Evolutionary conservation across 2,329 filamentous ascomycete genomes (phyloP).

Genomic region (Phyllosticta citribraziliensis): DNA sequence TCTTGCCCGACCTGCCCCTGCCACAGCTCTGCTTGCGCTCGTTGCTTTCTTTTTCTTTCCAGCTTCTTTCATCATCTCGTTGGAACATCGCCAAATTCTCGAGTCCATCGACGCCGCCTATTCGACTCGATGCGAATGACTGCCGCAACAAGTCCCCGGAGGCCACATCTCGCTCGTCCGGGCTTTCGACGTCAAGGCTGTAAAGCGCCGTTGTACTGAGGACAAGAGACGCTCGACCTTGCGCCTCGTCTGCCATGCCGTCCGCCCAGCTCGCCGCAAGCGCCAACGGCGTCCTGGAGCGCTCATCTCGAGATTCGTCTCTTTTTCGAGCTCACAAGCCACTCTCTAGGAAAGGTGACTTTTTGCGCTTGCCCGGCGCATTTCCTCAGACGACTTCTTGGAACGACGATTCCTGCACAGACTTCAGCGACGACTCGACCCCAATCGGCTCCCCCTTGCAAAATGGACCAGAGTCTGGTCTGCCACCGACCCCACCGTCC

Average conservation of each 20-base stretch:
- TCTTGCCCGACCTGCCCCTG: background rate
- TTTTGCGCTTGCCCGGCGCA: conserved; percentile 17
- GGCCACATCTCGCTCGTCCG: background rate
- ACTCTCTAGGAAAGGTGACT: conserved; percentile 20
- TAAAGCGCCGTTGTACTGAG: background rate
- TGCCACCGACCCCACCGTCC: conserved; percentile 39
- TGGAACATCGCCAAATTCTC: background rate
- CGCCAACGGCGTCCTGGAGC: conserved; percentile 23
- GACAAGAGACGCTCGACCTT: background rate
- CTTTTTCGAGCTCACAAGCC: conserved; percentile 19
- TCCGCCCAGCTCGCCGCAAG: conserved; percentile 13
- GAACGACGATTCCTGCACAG: conserved; percentile 21
- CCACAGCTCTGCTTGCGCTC: background rate
- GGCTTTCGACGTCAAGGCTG: background rate
- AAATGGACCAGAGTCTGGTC: conserved; percentile 24
- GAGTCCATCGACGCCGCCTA: background rate
- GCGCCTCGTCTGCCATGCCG: conserved; percentile 2
- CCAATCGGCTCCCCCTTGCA: conserved; percentile 22
- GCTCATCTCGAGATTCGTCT: conserved; percentile 20
- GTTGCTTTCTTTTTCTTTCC: background rate
- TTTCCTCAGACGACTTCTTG: conserved; percentile 14
- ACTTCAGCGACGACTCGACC: conserved; percentile 14
- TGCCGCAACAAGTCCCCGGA: background rate
- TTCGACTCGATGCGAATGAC: background rate
- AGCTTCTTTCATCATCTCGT: background rate